Evolutionary conservation across 768 basidiomycete species (phyloP).

Genomic region (Pholiota molesta): DNA sequence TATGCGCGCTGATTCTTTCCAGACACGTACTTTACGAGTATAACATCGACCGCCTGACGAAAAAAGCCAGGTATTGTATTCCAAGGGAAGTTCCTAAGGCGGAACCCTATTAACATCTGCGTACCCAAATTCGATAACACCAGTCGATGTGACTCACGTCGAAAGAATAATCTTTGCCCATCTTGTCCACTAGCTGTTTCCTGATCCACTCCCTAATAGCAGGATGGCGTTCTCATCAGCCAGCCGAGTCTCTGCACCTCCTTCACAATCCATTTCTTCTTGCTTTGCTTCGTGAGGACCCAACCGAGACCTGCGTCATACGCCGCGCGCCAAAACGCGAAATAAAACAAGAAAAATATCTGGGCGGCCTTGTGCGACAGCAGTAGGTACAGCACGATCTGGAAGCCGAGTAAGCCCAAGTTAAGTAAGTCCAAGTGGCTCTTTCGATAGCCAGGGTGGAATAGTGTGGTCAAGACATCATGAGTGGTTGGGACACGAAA

Average conservation of each 20-base stretch:
- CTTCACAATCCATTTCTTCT: constrained; percentile 90
- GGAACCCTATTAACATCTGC: neutral
- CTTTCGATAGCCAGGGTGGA: constrained; percentile 82
- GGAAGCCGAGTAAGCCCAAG: constrained; percentile 74
- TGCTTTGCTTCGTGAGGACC: constrained; percentile 94
- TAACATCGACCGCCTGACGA: constrained; percentile 93
- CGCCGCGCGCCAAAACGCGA: constrained; percentile 89
- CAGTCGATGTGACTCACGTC: constrained; percentile 56
- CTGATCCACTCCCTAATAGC: constrained; percentile 80
- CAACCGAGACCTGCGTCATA: constrained; percentile 95
- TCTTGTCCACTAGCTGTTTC: constrained; percentile 84
- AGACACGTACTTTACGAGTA: constrained; percentile 84
- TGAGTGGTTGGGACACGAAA: constrained; percentile 94
- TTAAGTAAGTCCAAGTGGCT: constrained; percentile 89
- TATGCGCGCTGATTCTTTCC: neutral
- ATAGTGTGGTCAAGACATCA: constrained; percentile 83
- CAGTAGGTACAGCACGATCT: constrained; percentile 70
- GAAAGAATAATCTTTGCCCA: constrained; percentile 94
- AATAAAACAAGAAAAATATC: constrained; percentile 85
- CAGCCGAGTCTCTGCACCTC: constrained; percentile 80
- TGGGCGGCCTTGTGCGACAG: constrained; percentile 60
- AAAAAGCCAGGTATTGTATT: constrained; percentile 98
- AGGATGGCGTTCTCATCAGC: constrained; percentile 73
- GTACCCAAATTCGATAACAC: neutral
- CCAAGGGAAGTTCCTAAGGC: constrained; percentile 80